phyloP scores from a whole-genome alignment of 805 yeast genomes.

The Barnettozyma populi region DNA sequence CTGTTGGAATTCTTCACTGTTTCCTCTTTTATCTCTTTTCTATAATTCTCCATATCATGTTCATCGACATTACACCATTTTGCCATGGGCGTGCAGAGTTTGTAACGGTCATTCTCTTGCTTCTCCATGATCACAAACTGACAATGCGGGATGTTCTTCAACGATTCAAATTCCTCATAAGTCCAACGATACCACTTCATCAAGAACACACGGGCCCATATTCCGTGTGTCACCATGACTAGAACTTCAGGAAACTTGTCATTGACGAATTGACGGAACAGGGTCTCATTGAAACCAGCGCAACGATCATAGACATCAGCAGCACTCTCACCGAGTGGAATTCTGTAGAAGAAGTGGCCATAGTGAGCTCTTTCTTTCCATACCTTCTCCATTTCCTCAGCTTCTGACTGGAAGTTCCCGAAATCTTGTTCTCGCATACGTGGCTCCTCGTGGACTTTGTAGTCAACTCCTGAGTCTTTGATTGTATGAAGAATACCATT shows the following conservation, averaged over 20 bases:
- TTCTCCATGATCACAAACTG: constrained; percentile 75
- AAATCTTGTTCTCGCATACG: constrained; percentile 92
- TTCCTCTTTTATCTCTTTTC: constrained; percentile 21
- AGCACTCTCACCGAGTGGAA: constrained; percentile 92
- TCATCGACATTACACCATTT: constrained; percentile 62
- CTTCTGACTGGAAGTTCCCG: constrained; percentile 82
- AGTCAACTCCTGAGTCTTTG: constrained; percentile 36
- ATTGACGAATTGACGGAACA: constrained; percentile 71
- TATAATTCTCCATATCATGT: constrained; percentile 8
- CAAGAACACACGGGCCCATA: constrained; percentile 87
- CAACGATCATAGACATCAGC: constrained; percentile 93
- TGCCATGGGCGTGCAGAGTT: constrained; percentile 52
- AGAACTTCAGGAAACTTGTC: constrained; percentile 74
- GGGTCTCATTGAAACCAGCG: constrained; percentile 82
- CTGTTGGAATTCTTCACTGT: constrained; percentile 22
- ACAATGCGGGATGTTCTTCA: constrained; percentile 82
- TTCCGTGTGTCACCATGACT: constrained; percentile 87
- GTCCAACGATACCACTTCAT: constrained; percentile 96
- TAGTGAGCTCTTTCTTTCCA: constrained; percentile 84
- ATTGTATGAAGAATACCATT: constrained; percentile 60
- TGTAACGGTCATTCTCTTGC: constrained; percentile 45
- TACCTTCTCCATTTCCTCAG: constrained; percentile 70
- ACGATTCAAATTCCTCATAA: constrained; percentile 79
- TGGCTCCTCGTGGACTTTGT: constrained; percentile 76
- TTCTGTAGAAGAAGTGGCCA: constrained; percentile 84